Conservation (phyloP, 164 flowering plant species). For the Dillenia turbinata region DNA sequence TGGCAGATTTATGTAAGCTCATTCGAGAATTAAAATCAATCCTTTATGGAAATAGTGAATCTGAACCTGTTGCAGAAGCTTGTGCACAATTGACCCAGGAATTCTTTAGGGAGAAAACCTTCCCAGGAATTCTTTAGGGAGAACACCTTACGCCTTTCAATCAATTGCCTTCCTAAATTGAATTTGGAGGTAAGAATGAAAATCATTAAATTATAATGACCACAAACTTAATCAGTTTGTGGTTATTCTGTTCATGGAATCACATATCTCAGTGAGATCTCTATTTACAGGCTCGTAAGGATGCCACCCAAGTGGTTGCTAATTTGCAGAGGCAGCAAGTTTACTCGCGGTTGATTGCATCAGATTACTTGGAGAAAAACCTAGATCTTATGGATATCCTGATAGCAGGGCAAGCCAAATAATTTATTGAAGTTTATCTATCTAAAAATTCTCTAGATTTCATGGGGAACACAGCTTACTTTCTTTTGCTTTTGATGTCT, state of each 20-base stretch:
- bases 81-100: conserved; percentile 92
- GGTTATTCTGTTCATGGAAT: not conserved
- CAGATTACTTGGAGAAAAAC: conserved; percentile 90
- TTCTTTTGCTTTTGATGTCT: too few relatives aligned
- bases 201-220: not conserved
- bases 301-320: conserved; percentile 98
- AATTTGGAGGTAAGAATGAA: conserved; percentile 67
- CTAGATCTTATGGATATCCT: conserved; percentile 82
- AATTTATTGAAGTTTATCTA: not conserved
- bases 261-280: conserved; percentile 5
- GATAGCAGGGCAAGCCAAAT: conserved; percentile 59
- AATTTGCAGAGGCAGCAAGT: conserved; percentile 97
- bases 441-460: too few relatives aligned
- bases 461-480: too few relatives aligned
- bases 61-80: conserved; percentile 89
- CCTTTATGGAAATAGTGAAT: conserved; percentile 85
- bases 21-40: conserved; percentile 71
- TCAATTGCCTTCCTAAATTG: conserved; percentile 74
- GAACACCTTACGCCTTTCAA: conserved; percentile 70
- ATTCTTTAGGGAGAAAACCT: conserved; percentile 71
- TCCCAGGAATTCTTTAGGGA: conserved; percentile 89
- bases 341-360: conserved; percentile 88
- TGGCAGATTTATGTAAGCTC: conserved; percentile 64
- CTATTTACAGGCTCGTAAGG: conserved; percentile 73
- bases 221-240: too few relatives aligned